Evolutionary conservation across 345 rosid genomes (phyloP).

Genomic region (Bruguiera parviflora): DNA sequence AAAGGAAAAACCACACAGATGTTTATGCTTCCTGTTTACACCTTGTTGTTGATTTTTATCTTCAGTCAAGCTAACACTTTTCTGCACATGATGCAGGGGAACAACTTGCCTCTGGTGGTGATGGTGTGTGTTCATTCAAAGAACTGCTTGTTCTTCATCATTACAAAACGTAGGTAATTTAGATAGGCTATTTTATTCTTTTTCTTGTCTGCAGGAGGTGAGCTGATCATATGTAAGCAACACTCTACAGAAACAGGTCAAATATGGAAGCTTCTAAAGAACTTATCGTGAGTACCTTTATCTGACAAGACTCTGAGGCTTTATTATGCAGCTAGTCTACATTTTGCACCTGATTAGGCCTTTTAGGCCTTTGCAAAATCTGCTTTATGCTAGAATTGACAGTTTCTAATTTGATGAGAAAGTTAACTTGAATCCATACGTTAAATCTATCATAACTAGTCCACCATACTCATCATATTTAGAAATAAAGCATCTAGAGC

Average conservation of each 20-base stretch:
- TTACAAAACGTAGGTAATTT: neutral
- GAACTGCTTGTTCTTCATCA: neutral
- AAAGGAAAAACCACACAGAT: no score
- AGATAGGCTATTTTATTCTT: neutral
- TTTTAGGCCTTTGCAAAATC: neutral
- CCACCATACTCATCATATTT: neutral
- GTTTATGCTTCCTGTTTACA: neutral
- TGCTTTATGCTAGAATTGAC: neutral
- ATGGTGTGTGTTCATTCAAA: conserved; percentile 49
- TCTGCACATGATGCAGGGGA: conserved; percentile 56
- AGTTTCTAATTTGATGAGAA: neutral
- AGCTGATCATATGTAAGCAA: conserved; percentile 83
- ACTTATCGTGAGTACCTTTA: conserved; percentile 55
- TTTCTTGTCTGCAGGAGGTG: conserved; percentile 60
- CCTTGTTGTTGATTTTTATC: neutral
- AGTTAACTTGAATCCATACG: neutral
- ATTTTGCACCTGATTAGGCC: neutral
- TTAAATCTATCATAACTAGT: neutral
- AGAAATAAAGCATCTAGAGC: neutral
- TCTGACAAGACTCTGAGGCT: conserved; percentile 12
- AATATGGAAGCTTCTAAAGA: conserved; percentile 82
- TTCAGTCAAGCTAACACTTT: neutral
- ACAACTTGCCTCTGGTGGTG: conserved; percentile 93
- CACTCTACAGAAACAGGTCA: conserved; percentile 66
- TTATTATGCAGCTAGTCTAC: conserved; percentile 6